Base-by-base conservation (phyloP, 257 asterid species). In the Euphrasia confusa region DNA sequence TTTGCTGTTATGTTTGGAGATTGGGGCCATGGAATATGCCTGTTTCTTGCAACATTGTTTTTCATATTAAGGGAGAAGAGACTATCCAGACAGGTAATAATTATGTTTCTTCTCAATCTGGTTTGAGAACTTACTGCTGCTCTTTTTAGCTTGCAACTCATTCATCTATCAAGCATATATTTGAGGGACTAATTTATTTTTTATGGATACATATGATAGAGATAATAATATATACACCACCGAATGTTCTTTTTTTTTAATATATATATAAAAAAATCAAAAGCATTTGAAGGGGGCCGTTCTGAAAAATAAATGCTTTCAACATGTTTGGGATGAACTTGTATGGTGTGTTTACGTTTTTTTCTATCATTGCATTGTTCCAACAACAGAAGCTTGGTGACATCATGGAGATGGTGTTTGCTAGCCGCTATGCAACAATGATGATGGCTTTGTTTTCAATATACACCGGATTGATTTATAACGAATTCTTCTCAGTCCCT, bases 1-100 rank as follows among this genome's bases (percentile, higher is more conserved):
- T 90, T 90, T 67, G 97, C 97, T 44, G 97, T 90, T 78, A 90
- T 90, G 97, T 90, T 90, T 76, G 97, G 97, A 53, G 97, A 90
- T 77, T 90, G 97, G 97, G 97, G 97, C 76, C 97, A 90, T 75
- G 97, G 97, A 61, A 78, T 85, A 61, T 90, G 97, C 79, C 68
- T 90, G 72, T 80, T 90, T 21, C 58, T 53, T 53, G 58, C 58
- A 53, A 4, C 58, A 21, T 53, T 53, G 58, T 53, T 18, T 53
- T 53, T 53, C 58, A 53, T 53, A 21, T 9, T 53, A 0, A 53
- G 35, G 58, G 58, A 53, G 33, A 24, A 53, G 58, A 53, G 9
- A 53, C 35, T 53, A 10, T 53, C 58, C 58, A 53, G 35, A 53
- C 58, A 53, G 58, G 58, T 53, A 52, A 53, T 53, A 53, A 4